Evolutionary conservation across 2,329 filamentous ascomycete genomes (phyloP).

Genomic region (Aspergillus pseudoglaucus): DNA sequence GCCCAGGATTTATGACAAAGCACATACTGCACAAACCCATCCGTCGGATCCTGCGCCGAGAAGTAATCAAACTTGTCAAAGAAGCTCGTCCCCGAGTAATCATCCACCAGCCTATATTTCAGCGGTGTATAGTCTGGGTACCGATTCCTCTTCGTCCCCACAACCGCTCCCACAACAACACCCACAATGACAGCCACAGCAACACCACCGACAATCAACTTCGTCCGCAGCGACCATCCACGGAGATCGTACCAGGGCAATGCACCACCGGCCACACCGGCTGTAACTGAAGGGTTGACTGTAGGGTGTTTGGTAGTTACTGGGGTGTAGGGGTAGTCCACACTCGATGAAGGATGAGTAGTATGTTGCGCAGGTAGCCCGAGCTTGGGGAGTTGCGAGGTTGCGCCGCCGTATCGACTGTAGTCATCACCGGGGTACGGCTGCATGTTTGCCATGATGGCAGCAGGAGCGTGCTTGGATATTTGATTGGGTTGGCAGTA

Average conservation of each 20-base stretch:
- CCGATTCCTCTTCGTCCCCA: constrained; percentile 29
- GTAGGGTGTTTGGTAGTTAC: no score
- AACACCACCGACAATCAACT: constrained; percentile 41
- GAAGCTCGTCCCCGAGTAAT: constrained; percentile 36
- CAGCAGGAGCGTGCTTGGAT: not conserved
- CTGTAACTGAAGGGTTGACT: not conserved
- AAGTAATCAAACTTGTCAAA: constrained; percentile 44
- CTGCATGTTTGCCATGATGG: constrained; percentile 9
- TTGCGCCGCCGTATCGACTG: constrained; percentile 15
- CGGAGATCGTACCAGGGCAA: constrained; percentile 42
- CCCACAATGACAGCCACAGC: constrained; percentile 40
- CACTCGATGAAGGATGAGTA: not conserved
- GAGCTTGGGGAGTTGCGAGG: constrained; percentile 13
- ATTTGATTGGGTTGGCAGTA: not conserved
- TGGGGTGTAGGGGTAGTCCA: not conserved
- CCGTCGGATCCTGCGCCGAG: constrained; percentile 38
- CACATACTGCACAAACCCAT: constrained; percentile 44
- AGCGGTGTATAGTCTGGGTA: constrained; percentile 41
- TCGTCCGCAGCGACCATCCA: constrained; percentile 50
- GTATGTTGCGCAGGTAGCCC: not conserved
- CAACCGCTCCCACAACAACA: constrained; percentile 41
- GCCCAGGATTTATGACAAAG: constrained; percentile 10
- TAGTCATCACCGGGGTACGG: constrained; percentile 11
- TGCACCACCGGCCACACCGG: constrained; percentile 1
- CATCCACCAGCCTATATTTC: constrained; percentile 37